phyloP scores from a whole-genome alignment of 345 rosid genomes.

The Populus deltoides region DNA sequence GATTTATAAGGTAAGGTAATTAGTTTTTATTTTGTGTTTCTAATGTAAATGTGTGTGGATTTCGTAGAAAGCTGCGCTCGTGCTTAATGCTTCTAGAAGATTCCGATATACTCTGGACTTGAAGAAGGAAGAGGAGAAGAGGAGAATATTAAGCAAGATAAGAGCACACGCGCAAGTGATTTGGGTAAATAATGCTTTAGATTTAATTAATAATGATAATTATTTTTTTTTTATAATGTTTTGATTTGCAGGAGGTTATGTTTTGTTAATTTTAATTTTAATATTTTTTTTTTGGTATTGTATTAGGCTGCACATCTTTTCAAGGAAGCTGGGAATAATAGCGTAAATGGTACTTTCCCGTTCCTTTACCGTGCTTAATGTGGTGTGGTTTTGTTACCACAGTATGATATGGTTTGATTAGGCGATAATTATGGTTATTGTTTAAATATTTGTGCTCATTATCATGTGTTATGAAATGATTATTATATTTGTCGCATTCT shows the following conservation, averaged over 20 bases:
- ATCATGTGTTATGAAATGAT: not conserved
- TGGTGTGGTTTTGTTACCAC: not conserved
- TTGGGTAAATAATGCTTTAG: conserved; percentile 41
- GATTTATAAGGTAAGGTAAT: not conserved
- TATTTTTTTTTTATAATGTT: not conserved
- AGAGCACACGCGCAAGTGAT: conserved; percentile 96
- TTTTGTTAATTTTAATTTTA: not conserved
- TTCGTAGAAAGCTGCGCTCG: conserved; percentile 86
- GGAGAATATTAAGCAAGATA: conserved; percentile 67
- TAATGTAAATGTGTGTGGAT: not conserved
- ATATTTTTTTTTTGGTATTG: not conserved
- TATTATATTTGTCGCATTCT: not conserved
- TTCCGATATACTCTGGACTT: conserved; percentile 96
- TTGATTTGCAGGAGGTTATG: not conserved
- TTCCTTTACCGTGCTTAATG: not conserved
- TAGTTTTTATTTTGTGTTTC: not conserved
- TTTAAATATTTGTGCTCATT: not conserved
- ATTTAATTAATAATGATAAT: not conserved
- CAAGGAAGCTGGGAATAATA: conserved; percentile 16
- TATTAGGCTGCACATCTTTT: conserved; percentile 32
- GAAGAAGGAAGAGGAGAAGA: conserved; percentile 77
- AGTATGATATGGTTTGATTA: not conserved
- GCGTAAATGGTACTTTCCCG: conserved; percentile 13
- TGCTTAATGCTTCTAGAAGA: conserved; percentile 90
- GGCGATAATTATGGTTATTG: not conserved